Percentiles rank a stretch among this genome's conserved stretches.
Evolutionary conservation across 208 protist species (phyloP).

Genomic region (Kentomonas sorsogonicus): DNA sequence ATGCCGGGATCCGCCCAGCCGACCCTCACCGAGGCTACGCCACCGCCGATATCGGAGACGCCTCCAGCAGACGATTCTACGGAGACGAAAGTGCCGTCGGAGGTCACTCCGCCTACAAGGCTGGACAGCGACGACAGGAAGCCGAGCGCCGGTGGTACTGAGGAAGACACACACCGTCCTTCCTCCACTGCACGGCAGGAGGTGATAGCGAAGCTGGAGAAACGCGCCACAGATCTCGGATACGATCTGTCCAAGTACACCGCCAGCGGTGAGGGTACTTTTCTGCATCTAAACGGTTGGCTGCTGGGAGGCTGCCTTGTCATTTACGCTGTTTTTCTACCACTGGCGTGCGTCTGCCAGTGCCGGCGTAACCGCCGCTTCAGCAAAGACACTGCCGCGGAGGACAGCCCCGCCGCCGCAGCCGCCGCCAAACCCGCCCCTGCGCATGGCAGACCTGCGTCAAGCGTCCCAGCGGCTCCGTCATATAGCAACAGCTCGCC

Average conservation of each 20-base stretch:
- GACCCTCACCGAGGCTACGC: neutral
- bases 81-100: neutral
- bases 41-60: no score
- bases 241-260: neutral
- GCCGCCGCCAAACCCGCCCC: neutral
- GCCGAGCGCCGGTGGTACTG: neutral
- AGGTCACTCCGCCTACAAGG: neutral
- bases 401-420: neutral
- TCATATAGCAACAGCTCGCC: no score
- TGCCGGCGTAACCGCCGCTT: no score
- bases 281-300: no score
- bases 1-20: neutral
- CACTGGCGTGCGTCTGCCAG: no score
- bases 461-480: no score
- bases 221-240: neutral
- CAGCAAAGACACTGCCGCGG: no score
- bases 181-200: constrained; percentile 1
- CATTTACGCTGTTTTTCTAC: no score
- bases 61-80: no score
- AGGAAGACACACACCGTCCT: neutral
- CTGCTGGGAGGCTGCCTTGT: no score
- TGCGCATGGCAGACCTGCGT: neutral
- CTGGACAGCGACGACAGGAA: neutral
- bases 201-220: neutral
- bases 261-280: neutral